These are phyloP conservation scores for Podosphaera fusca DNA, from an alignment of 2,329 filamentous ascomycete genomes.

Conservation along the genomic window DNA sequence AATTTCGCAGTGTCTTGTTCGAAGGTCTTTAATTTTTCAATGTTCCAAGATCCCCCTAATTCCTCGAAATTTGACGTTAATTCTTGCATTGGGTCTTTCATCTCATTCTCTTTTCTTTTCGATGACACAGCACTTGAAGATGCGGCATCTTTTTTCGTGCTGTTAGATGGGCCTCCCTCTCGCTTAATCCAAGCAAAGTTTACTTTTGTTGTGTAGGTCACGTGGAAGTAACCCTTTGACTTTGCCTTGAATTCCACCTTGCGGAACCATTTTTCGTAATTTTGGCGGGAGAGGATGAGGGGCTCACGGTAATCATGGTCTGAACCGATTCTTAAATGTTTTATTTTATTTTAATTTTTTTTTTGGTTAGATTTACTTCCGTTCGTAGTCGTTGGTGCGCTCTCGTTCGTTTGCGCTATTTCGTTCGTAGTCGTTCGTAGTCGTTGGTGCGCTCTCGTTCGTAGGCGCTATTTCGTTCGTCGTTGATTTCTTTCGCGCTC, in stretches of 20 bases:
- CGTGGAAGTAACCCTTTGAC: background rate
- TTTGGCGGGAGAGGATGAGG: background rate
- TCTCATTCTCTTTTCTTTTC: no score
- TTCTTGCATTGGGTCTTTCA: no score
- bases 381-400: background rate
- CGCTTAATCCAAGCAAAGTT: background rate
- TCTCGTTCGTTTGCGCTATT: background rate
- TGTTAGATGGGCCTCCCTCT: background rate
- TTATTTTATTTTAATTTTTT: background rate
- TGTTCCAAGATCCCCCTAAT: no score
- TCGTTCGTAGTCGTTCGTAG: background rate
- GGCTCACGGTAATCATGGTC: background rate
- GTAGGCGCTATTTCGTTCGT: no score
- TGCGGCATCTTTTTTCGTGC: no score
- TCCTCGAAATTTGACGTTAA: no score
- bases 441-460: no score
- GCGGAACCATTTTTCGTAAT: background rate
- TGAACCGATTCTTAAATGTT: background rate
- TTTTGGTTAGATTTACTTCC: background rate
- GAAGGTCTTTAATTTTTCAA: no score
- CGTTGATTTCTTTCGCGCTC: no score
- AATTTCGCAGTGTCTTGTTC: no score
- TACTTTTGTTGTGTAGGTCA: background rate
- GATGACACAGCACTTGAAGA: no score
- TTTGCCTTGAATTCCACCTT: background rate